A percentile compares a stretch with the other conserved stretches of the same genome.
Evolutionary conservation across 2,329 filamentous ascomycete species (phyloP).

Genomic region (Sclerotinia borealis): DNA sequence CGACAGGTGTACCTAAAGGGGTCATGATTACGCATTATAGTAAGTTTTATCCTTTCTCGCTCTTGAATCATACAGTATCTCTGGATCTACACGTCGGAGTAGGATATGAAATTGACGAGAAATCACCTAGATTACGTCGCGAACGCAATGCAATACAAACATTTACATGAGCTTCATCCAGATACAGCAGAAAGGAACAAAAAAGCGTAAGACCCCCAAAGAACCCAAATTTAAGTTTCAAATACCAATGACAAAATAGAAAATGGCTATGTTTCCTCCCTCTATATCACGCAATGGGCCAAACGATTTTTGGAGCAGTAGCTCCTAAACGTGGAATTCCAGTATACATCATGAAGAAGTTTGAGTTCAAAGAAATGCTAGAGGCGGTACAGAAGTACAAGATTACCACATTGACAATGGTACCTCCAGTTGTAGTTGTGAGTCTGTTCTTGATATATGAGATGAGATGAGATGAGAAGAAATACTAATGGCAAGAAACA

Average conservation of each 20-base stretch:
- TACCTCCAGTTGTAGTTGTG: conserved; percentile 53
- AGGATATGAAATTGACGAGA: background rate
- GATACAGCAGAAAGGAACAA: conserved; percentile 59
- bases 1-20: conserved; percentile 78
- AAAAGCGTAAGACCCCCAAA: conserved; percentile 70
- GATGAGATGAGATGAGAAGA: background rate
- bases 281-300: background rate
- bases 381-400: conserved; percentile 37
- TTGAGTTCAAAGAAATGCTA: conserved; percentile 37
- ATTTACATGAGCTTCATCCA: conserved; percentile 49
- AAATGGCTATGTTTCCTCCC: conserved; percentile 23
- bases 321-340: conserved; percentile 38
- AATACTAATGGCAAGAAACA: background rate
- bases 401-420: conserved; percentile 48
- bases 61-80: too few species aligned
- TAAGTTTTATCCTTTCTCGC: too few species aligned
- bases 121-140: conserved; percentile 19
- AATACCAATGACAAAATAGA: conserved; percentile 5
- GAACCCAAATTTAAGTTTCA: conserved; percentile 37
- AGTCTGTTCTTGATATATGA: too few species aligned
- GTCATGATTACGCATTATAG: conserved; percentile 63
- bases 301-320: conserved; percentile 40
- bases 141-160: conserved; percentile 39
- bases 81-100: too few species aligned
- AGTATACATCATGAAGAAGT: conserved; percentile 53